Conservation (phyloP, 192 early-diverging fungal species). For the Glomus cerebriforme region DNA sequence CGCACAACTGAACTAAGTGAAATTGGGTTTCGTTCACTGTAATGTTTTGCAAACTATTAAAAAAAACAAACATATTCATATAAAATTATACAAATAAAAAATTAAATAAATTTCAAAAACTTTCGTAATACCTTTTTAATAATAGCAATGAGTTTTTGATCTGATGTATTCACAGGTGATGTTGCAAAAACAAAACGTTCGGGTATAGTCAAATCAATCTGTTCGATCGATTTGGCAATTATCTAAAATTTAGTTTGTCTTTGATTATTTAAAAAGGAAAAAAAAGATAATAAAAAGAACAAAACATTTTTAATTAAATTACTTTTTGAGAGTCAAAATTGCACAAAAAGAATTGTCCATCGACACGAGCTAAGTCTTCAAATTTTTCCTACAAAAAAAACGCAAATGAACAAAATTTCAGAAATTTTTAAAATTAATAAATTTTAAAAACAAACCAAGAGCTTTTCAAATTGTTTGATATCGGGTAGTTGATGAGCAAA, state of each 20-base stretch:
- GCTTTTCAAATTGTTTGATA: conserved; percentile 52
- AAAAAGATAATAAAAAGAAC: neutral
- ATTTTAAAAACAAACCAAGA: conserved; percentile 55
- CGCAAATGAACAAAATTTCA: neutral
- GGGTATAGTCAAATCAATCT: conserved; percentile 56
- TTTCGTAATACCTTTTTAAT: conserved; percentile 2
- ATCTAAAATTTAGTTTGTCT: conserved; percentile 24
- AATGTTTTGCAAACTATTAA: conserved; percentile 27
- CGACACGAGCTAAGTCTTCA: conserved; percentile 66
- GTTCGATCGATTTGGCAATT: conserved; percentile 66
- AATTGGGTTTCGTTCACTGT: conserved; percentile 45
- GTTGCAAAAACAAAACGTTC: conserved; percentile 75
- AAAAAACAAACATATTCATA: neutral
- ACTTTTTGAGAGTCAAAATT: conserved; percentile 67
- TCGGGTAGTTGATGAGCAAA: conserved; percentile 73
- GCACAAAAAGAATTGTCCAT: conserved; percentile 75
- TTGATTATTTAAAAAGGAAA: neutral
- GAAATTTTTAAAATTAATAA: conserved; percentile 1
- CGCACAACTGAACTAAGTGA: conserved; percentile 39
- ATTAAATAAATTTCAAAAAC: neutral
- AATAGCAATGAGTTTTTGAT: conserved; percentile 15
- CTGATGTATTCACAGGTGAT: conserved; percentile 58
- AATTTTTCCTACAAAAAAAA: conserved; percentile 56
- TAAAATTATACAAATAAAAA: neutral
- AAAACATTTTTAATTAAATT: neutral